These are phyloP conservation scores for Neurospora discreta DNA, from an alignment of 495 filamentous ascomycete genomes.

Conservation along the genomic window DNA sequence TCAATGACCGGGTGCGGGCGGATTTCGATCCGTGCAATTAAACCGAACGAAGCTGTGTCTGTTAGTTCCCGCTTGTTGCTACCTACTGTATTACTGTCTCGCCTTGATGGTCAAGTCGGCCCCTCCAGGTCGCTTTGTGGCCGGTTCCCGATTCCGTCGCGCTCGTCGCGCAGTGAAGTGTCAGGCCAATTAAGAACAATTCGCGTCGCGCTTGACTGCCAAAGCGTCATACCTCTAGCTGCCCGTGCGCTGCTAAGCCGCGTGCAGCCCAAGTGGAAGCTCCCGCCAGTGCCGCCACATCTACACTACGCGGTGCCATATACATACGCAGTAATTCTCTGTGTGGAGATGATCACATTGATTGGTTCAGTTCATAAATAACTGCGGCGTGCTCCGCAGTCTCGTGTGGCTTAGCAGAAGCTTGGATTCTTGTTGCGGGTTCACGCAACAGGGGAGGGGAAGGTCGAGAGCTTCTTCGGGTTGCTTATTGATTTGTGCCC, in stretches of 20 bases:
- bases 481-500: not conserved
- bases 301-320: not conserved
- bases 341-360: not conserved
- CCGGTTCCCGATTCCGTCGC: not conserved
- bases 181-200: not conserved
- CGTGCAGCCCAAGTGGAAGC: not conserved
- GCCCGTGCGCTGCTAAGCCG: not conserved
- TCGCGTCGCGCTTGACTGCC: slow-evolving; percentile 4
- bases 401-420: not conserved
- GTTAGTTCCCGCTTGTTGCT: not conserved
- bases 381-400: not conserved
- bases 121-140: not conserved
- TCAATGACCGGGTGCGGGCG: not conserved
- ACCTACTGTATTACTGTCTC: not conserved
- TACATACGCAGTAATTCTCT: not conserved
- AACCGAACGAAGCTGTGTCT: not conserved
- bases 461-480: not conserved
- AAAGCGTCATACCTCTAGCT: not conserved
- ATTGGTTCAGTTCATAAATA: not conserved
- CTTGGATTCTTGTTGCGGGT: not conserved
- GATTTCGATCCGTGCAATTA: not conserved
- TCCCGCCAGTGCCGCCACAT: slow-evolving; percentile 1
- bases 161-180: not conserved
- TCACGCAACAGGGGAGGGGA: not conserved
- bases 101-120: not conserved